Evolutionary conservation across 1,139 yeast species (phyloP), one percentile per base, ranked within the genome.

Genomic region (Wickerhamomyces sp.): DNA sequence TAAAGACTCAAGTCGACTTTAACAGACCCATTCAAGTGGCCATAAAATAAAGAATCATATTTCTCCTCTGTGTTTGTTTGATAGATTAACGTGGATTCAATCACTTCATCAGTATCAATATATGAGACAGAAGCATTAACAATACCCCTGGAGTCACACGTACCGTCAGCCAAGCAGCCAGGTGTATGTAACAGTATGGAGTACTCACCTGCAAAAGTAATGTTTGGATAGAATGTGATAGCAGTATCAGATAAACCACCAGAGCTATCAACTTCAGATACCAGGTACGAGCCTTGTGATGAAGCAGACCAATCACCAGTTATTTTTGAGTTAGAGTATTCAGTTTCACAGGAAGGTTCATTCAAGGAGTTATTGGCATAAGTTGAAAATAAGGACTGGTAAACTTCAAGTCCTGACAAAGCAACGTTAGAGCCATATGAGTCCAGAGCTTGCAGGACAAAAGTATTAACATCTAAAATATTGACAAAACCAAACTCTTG

Each of bases 401-500:
- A 88, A 35, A 92, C 57, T 58, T 88, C 84, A 45, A 92, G 64
- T 0, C 96, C 96, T 0, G 76, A 63, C 6, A 92, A 61, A 2
- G 80, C 86, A 26, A 86, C 90, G 37, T 71, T 72, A 8, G 65
- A 51, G 2, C 96, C 96, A 57, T 81, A 81, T 62, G 84, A 82
- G 31, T 74, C 82, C 34, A 81, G 57, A 2, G 89, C 72, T 41
- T 84, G 75, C n/a, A 92, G 64, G 20, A 81, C 78, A 18, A 92
- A 56, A 26, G 74, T 68, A 36, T 74, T 68, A 39, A 88, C 77
- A n/a, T 72, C 74, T 3, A 92, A 65, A 13, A 72, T 63, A 56
- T 92, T 83, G 36, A 80, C 85, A 56, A 92, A 86, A 2, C 81
- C 78, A 64, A 87, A 92, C 47, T 90, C 97, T 55, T 85, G 92